Evolutionary conservation across 768 basidiomycete genomes (phyloP).

Genomic region (Naganishia friedmannii): DNA sequence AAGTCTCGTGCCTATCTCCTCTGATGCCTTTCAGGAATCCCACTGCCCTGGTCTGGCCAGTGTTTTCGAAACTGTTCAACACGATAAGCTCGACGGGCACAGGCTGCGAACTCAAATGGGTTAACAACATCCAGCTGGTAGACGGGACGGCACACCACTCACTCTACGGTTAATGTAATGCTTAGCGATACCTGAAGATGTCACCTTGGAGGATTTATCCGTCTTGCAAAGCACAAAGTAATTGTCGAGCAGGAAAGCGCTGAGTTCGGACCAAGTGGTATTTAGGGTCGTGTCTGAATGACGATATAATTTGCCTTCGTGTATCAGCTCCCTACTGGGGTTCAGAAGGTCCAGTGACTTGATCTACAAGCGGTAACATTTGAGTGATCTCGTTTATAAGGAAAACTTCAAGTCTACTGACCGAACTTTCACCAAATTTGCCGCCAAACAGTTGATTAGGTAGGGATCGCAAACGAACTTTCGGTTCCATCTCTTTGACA

Average conservation of each 20-base stretch:
- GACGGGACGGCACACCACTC: constrained; percentile 41
- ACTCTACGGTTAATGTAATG: constrained; percentile 79
- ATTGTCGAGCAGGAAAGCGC: constrained; percentile 89
- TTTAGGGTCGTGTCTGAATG: constrained; percentile 85
- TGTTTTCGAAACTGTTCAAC: constrained; percentile 76
- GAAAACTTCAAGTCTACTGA: constrained; percentile 19
- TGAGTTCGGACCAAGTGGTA: constrained; percentile 78
- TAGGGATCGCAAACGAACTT: constrained; percentile 78
- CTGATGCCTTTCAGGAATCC: constrained; percentile 62
- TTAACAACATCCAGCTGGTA: constrained; percentile 5
- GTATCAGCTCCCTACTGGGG: constrained; percentile 75
- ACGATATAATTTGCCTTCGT: constrained; percentile 75
- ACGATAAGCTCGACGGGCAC: constrained; percentile 88
- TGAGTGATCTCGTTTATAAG: background rate
- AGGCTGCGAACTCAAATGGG: constrained; percentile 58
- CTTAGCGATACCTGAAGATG: constrained; percentile 55
- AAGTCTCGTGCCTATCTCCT: constrained; percentile 57
- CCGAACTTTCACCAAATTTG: constrained; percentile 40
- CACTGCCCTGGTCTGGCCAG: constrained; percentile 68
- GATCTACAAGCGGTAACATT: constrained; percentile 25
- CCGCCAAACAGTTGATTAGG: constrained; percentile 43
- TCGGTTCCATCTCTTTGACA: constrained; percentile 76
- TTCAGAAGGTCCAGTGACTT: constrained; percentile 86
- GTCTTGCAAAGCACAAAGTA: constrained; percentile 62
- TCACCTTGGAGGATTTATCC: constrained; percentile 56